Conservation (phyloP, 805 yeast genomes). For the Candida wancherniae region DNA sequence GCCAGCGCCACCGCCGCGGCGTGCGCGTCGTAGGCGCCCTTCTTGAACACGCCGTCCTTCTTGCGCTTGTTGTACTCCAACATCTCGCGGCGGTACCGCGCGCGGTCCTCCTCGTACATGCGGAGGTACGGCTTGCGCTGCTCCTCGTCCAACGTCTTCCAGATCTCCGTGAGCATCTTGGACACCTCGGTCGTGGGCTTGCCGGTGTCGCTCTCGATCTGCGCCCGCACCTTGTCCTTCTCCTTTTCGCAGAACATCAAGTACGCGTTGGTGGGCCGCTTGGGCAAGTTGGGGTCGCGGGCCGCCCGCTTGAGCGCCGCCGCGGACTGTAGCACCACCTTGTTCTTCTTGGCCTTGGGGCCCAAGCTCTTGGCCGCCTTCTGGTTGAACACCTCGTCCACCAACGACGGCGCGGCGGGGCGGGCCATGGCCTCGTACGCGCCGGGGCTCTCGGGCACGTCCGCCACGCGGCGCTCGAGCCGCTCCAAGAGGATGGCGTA, state of each 20-base stretch:
- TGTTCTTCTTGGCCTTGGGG: constrained; percentile 13
- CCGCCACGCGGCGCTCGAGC: constrained; percentile 49
- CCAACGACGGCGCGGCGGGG: constrained; percentile 35
- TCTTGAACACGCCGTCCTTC: constrained; percentile 2
- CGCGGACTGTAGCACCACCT: constrained; percentile 3
- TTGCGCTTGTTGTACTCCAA: constrained; percentile 38
- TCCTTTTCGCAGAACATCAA: constrained; percentile 82
- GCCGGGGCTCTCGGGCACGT: constrained; percentile 18
- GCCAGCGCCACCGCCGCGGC: neutral
- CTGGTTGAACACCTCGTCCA: constrained; percentile 27
- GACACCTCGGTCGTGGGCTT: constrained; percentile 54
- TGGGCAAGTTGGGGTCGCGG: constrained; percentile 83
- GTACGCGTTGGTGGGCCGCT: constrained; percentile 87
- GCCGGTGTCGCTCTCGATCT: constrained; percentile 49
- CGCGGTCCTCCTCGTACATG: constrained; percentile 71
- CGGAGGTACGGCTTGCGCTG: constrained; percentile 70
- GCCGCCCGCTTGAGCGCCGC: constrained; percentile 31
- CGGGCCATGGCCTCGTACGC: constrained; percentile 33
- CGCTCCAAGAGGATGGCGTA: constrained; percentile 76
- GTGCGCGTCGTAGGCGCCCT: neutral
- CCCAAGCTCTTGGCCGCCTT: constrained; percentile 13
- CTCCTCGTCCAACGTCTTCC: constrained; percentile 71
- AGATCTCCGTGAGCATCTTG: constrained; percentile 74
- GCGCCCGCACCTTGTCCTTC: constrained; percentile 63
- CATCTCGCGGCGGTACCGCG: constrained; percentile 72